phyloP scores from a whole-genome alignment of 2,329 filamentous ascomycete species.

The Pseudocercospora macadamiae region DNA sequence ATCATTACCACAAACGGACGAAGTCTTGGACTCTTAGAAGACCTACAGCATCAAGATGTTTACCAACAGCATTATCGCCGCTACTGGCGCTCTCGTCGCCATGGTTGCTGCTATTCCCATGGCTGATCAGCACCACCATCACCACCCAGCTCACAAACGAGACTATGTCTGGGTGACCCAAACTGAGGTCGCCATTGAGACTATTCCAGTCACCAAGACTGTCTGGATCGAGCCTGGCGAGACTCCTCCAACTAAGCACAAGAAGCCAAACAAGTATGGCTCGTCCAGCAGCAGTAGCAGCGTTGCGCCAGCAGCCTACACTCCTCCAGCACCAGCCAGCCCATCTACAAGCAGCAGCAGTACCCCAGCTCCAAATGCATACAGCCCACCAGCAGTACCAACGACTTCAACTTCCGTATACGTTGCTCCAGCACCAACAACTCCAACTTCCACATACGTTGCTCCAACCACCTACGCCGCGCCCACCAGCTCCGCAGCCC shows the following conservation, averaged over 20 bases:
- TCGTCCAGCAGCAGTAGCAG: conserved; percentile 13
- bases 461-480: conserved; percentile 26
- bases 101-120: conserved; percentile 37
- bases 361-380: conserved; percentile 6
- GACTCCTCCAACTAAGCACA: conserved; percentile 16
- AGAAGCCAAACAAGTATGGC: conserved; percentile 11
- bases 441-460: conserved; percentile 26
- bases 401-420: conserved; percentile 30
- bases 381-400: conserved; percentile 22
- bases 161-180: conserved; percentile 56
- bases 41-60: conserved; percentile 31
- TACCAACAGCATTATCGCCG: conserved; percentile 36
- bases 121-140: conserved; percentile 21
- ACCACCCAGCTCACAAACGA: conserved; percentile 39
- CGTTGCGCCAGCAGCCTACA: conserved; percentile 8
- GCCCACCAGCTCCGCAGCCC: conserved; percentile 19
- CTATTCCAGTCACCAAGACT: conserved; percentile 53
- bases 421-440: conserved; percentile 25
- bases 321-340: conserved; percentile 15
- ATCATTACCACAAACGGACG: conserved; percentile 22
- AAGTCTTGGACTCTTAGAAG: conserved; percentile 6
- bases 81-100: conserved; percentile 35
- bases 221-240: conserved; percentile 48
- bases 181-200: conserved; percentile 52
- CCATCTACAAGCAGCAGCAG: conserved; percentile 17